Evolutionary conservation across 306 rosid genomes (phyloP).

Genomic region (Acacia melanoxylon): DNA sequence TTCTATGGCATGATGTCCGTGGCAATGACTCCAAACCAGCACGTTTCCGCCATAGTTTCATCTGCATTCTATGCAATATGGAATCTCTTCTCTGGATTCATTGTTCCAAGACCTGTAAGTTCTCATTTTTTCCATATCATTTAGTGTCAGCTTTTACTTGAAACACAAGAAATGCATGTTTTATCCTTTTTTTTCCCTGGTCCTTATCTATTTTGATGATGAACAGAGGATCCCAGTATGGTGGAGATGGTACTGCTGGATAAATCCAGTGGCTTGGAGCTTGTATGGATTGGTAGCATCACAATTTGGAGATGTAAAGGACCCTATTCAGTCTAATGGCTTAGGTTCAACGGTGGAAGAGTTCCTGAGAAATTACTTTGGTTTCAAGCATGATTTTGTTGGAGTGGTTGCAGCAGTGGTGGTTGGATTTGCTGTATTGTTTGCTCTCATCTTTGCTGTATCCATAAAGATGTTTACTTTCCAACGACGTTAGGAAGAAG

Average conservation of each 20-base stretch:
- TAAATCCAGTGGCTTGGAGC: slow-evolving; percentile 58
- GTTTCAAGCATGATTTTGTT: slow-evolving; percentile 47
- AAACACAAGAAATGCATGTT: neutral
- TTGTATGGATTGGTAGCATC: slow-evolving; percentile 62
- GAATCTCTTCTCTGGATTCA: slow-evolving; percentile 68
- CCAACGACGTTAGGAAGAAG: slow-evolving; percentile 25
- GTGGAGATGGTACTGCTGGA: slow-evolving; percentile 70
- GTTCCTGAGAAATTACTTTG: slow-evolving; percentile 43
- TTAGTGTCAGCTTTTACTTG: neutral
- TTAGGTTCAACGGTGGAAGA: slow-evolving; percentile 37
- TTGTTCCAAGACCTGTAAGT: slow-evolving; percentile 57
- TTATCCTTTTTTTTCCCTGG: neutral
- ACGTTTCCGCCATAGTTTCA: slow-evolving; percentile 48
- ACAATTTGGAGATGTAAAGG: slow-evolving; percentile 54
- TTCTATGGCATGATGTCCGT: slow-evolving; percentile 68
- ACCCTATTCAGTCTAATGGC: slow-evolving; percentile 18
- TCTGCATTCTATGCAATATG: slow-evolving; percentile 48
- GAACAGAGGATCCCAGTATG: slow-evolving; percentile 58
- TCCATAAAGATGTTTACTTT: slow-evolving; percentile 43
- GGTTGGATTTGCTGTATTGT: slow-evolving; percentile 35
- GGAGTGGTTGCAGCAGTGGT: slow-evolving; percentile 44
- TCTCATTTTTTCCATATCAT: neutral
- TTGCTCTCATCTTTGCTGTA: slow-evolving; percentile 41
- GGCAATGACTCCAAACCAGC: slow-evolving; percentile 57
- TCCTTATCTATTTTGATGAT: neutral